These are phyloP conservation scores for Stereocaulon alpinum DNA, from an alignment of 495 filamentous ascomycete species.

Conservation along the genomic window DNA sequence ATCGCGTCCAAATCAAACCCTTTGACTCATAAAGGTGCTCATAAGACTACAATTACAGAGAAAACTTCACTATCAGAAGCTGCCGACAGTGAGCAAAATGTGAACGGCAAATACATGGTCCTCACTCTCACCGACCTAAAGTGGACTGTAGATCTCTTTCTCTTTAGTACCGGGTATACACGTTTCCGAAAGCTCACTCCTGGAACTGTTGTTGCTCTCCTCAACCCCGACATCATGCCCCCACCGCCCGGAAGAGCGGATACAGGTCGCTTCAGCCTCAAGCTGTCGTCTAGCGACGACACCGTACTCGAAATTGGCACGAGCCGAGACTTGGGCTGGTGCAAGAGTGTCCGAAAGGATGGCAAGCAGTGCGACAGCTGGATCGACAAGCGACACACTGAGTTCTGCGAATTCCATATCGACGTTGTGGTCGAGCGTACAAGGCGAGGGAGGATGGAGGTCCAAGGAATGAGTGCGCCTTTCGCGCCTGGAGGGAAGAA, in stretches of 20 bases:
- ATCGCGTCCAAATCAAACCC: slow-evolving; percentile 81
- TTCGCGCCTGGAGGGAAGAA: slow-evolving; percentile 40
- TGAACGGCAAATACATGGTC: slow-evolving; percentile 78
- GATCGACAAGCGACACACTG: slow-evolving; percentile 79
- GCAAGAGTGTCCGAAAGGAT: slow-evolving; percentile 74
- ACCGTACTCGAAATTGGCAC: slow-evolving; percentile 82
- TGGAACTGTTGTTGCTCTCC: slow-evolving; percentile 78
- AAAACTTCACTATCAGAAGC: slow-evolving; percentile 30
- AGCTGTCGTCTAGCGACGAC: slow-evolving; percentile 73
- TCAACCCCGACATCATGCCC: slow-evolving; percentile 89
- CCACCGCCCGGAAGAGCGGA: slow-evolving; percentile 61
- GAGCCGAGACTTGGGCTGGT: slow-evolving; percentile 79
- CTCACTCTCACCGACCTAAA: slow-evolving; percentile 77
- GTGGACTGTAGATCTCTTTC: slow-evolving; percentile 83
- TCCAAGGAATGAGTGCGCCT: slow-evolving; percentile 46
- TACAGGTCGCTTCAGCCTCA: slow-evolving; percentile 73
- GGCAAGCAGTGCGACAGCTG: slow-evolving; percentile 70
- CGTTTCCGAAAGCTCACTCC: slow-evolving; percentile 81
- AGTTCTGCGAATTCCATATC: slow-evolving; percentile 89
- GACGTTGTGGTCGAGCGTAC: slow-evolving; percentile 65
- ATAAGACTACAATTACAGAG: slow-evolving; percentile 35
- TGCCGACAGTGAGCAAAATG: slow-evolving; percentile 45
- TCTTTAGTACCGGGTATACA: slow-evolving; percentile 85
- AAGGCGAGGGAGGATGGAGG: slow-evolving; percentile 63
- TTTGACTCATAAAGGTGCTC: slow-evolving; percentile 48